phyloP scores from a whole-genome alignment of 441 rosid genomes.

The Syzygium malaccense region DNA sequence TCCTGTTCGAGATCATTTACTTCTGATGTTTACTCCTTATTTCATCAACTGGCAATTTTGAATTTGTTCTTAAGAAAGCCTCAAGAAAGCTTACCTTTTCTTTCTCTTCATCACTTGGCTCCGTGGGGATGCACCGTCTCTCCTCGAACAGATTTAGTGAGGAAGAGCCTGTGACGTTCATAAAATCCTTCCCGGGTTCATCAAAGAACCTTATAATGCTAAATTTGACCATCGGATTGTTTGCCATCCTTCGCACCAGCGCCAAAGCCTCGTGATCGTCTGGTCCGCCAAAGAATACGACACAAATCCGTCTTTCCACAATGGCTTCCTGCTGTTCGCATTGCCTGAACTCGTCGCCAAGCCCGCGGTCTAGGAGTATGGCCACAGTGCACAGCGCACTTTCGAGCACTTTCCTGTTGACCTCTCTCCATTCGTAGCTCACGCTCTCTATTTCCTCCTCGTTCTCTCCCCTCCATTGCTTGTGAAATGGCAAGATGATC shows the following conservation, averaged over 20 bases:
- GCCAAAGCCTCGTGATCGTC: slow-evolving; percentile 32
- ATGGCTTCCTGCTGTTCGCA: not conserved
- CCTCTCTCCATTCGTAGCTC: slow-evolving; percentile 24
- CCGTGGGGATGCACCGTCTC: not conserved
- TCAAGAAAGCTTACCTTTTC: not conserved
- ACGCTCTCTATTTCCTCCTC: slow-evolving; percentile 8
- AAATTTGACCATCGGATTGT: slow-evolving; percentile 2
- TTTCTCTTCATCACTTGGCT: not conserved
- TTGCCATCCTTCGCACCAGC: slow-evolving; percentile 24
- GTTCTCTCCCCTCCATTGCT: slow-evolving; percentile 14
- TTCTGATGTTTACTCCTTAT: not conserved
- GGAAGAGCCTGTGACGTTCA: not conserved
- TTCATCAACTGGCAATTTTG: not conserved
- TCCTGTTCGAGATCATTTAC: slow-evolving; percentile 9
- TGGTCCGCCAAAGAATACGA: slow-evolving; percentile 26
- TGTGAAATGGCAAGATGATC: slow-evolving; percentile 36
- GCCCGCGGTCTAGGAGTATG: slow-evolving; percentile 28
- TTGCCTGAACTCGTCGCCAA: not conserved
- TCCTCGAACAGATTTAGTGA: not conserved
- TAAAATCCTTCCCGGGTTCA: not conserved
- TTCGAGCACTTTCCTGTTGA: slow-evolving; percentile 27
- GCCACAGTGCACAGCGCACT: slow-evolving; percentile 37
- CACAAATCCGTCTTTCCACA: slow-evolving; percentile 7
- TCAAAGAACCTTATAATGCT: slow-evolving; percentile 17
- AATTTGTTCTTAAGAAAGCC: not conserved